Evolutionary conservation across 805 yeast genomes (phyloP), one percentile per base, ranked within the genome.

Genomic region (Suhomyces faveliae): DNA sequence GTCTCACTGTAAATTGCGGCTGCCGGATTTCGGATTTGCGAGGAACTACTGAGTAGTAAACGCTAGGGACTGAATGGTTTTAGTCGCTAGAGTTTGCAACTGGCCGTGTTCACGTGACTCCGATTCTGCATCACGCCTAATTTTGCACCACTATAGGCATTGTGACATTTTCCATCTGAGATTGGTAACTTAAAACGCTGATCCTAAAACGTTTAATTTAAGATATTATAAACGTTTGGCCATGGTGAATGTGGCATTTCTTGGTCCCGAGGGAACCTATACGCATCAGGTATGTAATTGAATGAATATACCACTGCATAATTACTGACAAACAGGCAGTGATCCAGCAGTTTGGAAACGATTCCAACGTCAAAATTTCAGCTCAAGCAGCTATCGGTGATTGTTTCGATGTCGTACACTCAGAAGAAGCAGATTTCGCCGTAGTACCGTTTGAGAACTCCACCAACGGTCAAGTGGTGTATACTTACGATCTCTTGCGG

Each of bases 371-470:
- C 53, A 67, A 48, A 45, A 63, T 50, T 19, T 56, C 43, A 47
- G 77, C 65, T 1, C 81, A 80, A 46, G 50, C 63, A 3, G 66
- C 76, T 6, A 80, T 80, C 21, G 68, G 67, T 12, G 81, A 80
- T 20, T 92, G 97, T 61, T 87, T 92, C 62, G 70, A 74, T 42
- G 63, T 71, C 1, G 67, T 85, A 8, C 64, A 75, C 27, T 55
- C 64, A 3, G 67, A 67, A 15, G 55, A 58, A 3, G 83, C 82
- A n/a, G 84, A 83, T 45, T 83, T 72, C 59, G 84, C 92, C 0
- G 85, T 90, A 9, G 86, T 94, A 2, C 99, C 99, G 1, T 80
- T 89, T 56, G 97, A 92, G 59, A 92, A 92, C 68, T 90, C 97
- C 3, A 86, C 97, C 1, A 94, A 92, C 64, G 99, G 99, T 0